A percentile compares a stretch with the other conserved stretches of the same genome.
Conservation (phyloP, 768 basidiomycete genomes). For the Tricholoma furcatifolium region DNA sequence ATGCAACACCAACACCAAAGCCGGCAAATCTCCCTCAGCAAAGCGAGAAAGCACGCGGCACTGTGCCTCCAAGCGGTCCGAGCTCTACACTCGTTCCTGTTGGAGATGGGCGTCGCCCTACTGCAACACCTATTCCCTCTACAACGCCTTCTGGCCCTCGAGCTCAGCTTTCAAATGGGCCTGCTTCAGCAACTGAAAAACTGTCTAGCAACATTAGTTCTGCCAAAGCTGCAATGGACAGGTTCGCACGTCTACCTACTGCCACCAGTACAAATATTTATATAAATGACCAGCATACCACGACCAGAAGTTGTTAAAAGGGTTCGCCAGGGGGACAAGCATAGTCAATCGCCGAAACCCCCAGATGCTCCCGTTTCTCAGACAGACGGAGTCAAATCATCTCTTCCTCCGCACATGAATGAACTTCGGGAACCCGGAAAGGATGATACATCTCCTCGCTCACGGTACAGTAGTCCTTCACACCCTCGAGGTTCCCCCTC, state of each 20-base stretch:
- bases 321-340: slow-evolving; percentile 40
- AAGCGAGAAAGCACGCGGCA: slow-evolving; percentile 32
- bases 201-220: slow-evolving; percentile 26
- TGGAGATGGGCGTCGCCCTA: slow-evolving; percentile 37
- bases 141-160: slow-evolving; percentile 59
- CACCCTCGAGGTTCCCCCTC: slow-evolving; percentile 18
- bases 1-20: slow-evolving; percentile 28
- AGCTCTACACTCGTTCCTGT: slow-evolving; percentile 27
- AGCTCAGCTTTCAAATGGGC: slow-evolving; percentile 42
- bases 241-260: slow-evolving; percentile 37
- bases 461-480: slow-evolving; percentile 28
- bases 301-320: slow-evolving; percentile 80
- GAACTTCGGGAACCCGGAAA: slow-evolving; percentile 20
- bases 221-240: slow-evolving; percentile 67
- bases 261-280: background rate
- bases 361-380: slow-evolving; percentile 12
- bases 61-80: slow-evolving; percentile 38
- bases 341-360: slow-evolving; percentile 33
- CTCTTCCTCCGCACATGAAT: slow-evolving; percentile 15
- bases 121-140: slow-evolving; percentile 27
- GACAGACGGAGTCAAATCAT: slow-evolving; percentile 14
- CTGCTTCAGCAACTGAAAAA: slow-evolving; percentile 29
- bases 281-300: slow-evolving; percentile 50
- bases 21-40: slow-evolving; percentile 22
- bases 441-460: slow-evolving; percentile 19